Base-by-base conservation (phyloP, 2,329 filamentous ascomycete genomes). In the Nigrospora osmanthi region DNA sequence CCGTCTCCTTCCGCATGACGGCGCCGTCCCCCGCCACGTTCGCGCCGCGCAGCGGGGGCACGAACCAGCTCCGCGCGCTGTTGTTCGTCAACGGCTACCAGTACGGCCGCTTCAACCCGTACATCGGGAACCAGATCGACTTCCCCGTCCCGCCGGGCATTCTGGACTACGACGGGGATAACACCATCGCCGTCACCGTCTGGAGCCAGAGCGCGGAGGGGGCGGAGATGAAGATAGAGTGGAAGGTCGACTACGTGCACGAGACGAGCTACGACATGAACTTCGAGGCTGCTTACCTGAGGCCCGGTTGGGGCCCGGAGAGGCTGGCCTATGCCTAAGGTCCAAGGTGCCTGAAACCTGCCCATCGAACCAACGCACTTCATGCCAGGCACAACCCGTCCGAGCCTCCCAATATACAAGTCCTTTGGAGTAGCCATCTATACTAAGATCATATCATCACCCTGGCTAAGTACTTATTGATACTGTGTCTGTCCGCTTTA, bases 11-110 rank as follows among this genome's bases (percentile, higher is more conserved):
- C 53, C 63, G 69, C 3, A 61, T 83, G 3, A 69, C 67, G 0
- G 71, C 74, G 0, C 64, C 71, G 0, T 58, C 62, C 0, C 64
- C 66, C 6, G 60, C 63, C 14, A 66, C 68, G 0, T 68, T 76
- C 12, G 47, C 49, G 4, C 55, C 52, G 0, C 51, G 56, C 17
- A 46, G 49, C n/a, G 52, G 47, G 13, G 58, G 62, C 49, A 62
- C 55, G 16, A 68, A 69, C 51, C 61, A 57, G 15, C 50, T 68
- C 3, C 68, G 80, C 11, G 74, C 71, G 0, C 70, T 80, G 52
- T 57, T 83, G 3, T 83, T 78, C 45, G 71, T 83, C n/a, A 83
- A 83, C 45, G 80, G 80, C 0, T 83, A 82, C 52, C 78, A 82
- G 54, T 83, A 80, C 51, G 79, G 75, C 2, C 70, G 76, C 9